A percentile compares a stretch with the other conserved stretches of the same genome.
Evolutionary conservation across 805 yeast species (phyloP).

Genomic region (Dipodascus geniculatus): DNA sequence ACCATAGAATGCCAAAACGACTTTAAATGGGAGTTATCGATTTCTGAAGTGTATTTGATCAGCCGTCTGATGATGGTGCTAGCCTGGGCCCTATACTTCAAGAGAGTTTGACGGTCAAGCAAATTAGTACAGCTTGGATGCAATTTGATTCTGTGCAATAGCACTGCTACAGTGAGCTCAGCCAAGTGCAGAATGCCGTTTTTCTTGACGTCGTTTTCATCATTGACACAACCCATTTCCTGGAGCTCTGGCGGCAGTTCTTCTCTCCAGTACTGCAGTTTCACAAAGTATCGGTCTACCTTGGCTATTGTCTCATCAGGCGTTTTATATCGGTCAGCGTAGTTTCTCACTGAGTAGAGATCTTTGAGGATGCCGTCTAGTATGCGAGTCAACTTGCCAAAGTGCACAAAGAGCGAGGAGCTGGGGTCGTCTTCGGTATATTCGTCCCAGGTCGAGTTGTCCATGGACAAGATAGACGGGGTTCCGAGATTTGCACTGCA

Average conservation of each 20-base stretch:
- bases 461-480: constrained; percentile 19
- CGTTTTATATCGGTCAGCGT: constrained; percentile 9
- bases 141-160: constrained; percentile 20
- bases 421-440: constrained; percentile 14
- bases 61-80: constrained; percentile 20
- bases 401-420: constrained; percentile 19
- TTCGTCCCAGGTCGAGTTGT: constrained; percentile 13
- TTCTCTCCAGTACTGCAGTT: constrained; percentile 18
- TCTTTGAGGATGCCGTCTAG: constrained; percentile 18
- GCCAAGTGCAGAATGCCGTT: constrained; percentile 20
- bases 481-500: constrained; percentile 23
- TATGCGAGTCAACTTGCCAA: constrained; percentile 18
- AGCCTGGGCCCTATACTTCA: constrained; percentile 18
- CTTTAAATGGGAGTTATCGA: constrained; percentile 25
- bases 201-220: constrained; percentile 6
- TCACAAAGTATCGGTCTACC: constrained; percentile 13
- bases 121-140: constrained; percentile 15
- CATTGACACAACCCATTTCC: constrained; percentile 14
- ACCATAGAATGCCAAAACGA: constrained; percentile 26
- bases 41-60: constrained; percentile 21
- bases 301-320: constrained; percentile 5
- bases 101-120: constrained; percentile 7
- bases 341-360: constrained; percentile 15
- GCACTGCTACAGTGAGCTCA: constrained; percentile 21
- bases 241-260: constrained; percentile 18